Evolutionary conservation across 106 monocot genomes (phyloP), one percentile per base, ranked within the genome.

Genomic region (Dendrobium nobile): DNA sequence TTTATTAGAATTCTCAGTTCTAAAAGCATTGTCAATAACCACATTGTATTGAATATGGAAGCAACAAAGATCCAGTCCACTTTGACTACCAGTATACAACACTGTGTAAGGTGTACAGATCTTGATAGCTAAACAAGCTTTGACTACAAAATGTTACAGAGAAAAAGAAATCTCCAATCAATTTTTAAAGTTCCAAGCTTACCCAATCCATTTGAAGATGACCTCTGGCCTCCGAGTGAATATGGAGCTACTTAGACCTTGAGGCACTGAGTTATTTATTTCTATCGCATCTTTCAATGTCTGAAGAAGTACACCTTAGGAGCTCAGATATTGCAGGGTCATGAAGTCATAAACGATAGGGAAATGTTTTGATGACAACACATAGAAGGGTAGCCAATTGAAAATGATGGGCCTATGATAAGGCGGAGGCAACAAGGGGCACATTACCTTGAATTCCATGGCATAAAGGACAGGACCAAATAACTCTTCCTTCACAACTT

Each of bases 121-220:
- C 2, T 65, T 26, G 13, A 24, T 19, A 65, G 64, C 64, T 65
- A 65, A 24, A 15, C n/a, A 26, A 26, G 64, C 7, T 26, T 65
- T 51, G 22, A 51, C 10, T 10, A 65, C 6, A 65, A 15, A 9
- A 65, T 26, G 51, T 22, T 65, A 9, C 24, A 24, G 26, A 65
- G 64, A 27, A 26, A 65, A 65, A 65, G 37, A 17, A 70, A 70
- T 61, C 68, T 72, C 4, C 1, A 72, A 72, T 8, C 4, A 27
- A 24, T n/a, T 65, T 27, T 26, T 65, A 10, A 65, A 65, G 72
- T 41, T 15, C 75, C 17, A 77, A 77, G 75, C 88, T 88, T 85
- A 94, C 97, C 97, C 97, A 77, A 94, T 88, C 97, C 97, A 97
- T 84, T 89, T 92, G 84, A 97, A 97, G 31, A 97, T 92, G 56